Evolutionary conservation across 1,284 basidiomycete genomes (phyloP), one percentile per base, ranked within the genome.

Genomic region (Golubevia pallescens): DNA sequence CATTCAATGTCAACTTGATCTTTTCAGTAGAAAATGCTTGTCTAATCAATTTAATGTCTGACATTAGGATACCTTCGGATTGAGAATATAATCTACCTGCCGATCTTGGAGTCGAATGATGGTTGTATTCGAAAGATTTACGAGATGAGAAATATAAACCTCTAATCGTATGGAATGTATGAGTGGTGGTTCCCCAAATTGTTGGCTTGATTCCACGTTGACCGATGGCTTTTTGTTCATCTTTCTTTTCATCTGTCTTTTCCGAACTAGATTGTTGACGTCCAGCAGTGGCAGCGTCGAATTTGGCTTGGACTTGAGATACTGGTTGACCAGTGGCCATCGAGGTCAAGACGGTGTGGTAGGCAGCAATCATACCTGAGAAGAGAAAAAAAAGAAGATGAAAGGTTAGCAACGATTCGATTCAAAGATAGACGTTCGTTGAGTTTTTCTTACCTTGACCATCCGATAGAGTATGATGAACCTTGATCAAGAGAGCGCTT

Each of bases 401-500:
- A 10, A 10, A 38, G 10, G 10, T 10, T 5, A 38, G 34, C 5
- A 10, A 38, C 3, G 34, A 38, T 5, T 38, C 34, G 3, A 10
- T 6, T 5, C 20, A 10, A 13, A 5, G 16, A 16, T 10, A 5
- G 16, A 58, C 21, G 6, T 42, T 23, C 6, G 28, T 19, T 34
- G 20, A 19, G 5, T 58, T 10, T 42, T 19, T 58, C 28, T 34
- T 13, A 28, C 58, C 81, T 56, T 85, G 82, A 1, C 82, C 82
- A 23, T 85, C 82, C 3, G 80, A 81, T 56, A 85, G 75, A 60
- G 73, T 71, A 67, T 85, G 82, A 65, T 85, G 82, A 51, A 85
- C 81, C 69, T 85, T 85, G 81, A 85, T 82, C 78, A 85, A 80
- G 28, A 85, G 68, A 3, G 79, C 81, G 48, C 74, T 76, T 54